phyloP scores from a whole-genome alignment of 495 filamentous ascomycete species.

The Aspergillus egyptiacus region DNA sequence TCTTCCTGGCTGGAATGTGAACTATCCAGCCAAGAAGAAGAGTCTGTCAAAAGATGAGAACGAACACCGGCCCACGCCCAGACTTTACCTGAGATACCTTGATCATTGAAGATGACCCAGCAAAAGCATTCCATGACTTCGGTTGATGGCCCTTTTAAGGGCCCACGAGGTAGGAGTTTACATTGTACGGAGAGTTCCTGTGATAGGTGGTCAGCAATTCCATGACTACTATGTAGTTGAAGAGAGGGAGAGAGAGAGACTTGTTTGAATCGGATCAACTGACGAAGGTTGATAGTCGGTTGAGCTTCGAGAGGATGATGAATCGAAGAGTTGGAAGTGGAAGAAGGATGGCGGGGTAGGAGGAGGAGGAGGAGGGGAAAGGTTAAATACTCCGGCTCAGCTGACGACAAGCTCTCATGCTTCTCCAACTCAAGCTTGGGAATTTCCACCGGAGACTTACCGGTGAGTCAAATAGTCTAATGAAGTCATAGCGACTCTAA shows the following conservation, averaged over 20 bases:
- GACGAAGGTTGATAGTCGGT: not conserved
- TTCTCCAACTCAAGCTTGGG: too few relatives aligned
- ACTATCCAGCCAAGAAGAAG: slow-evolving; percentile 5
- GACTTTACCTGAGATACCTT: slow-evolving; percentile 59
- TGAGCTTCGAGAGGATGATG: not conserved
- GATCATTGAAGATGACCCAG: slow-evolving; percentile 41
- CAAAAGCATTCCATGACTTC: slow-evolving; percentile 41
- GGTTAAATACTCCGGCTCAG: slow-evolving; percentile 1
- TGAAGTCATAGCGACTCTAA: slow-evolving; percentile 16
- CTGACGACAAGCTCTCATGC: too few relatives aligned
- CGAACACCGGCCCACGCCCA: slow-evolving; percentile 67
- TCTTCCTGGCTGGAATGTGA: not conserved
- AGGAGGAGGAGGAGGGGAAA: slow-evolving; percentile 7
- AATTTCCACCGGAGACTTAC: slow-evolving; percentile 6
- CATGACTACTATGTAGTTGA: not conserved
- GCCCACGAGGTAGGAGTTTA: slow-evolving; percentile 16
- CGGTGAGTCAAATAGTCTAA: slow-evolving; percentile 14
- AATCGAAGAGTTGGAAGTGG: slow-evolving; percentile 2
- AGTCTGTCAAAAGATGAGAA: slow-evolving; percentile 28
- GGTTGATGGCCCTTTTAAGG: slow-evolving; percentile 15
- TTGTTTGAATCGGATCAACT: slow-evolving; percentile 9
- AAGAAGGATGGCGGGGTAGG: slow-evolving; percentile 13
- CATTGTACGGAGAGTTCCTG: slow-evolving; percentile 17
- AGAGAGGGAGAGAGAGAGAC: slow-evolving; percentile 16
- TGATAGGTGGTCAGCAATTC: slow-evolving; percentile 13